Percentiles rank a stretch among this genome's conserved stretches.
These are phyloP conservation scores for Vitis vinifera DNA, from an alignment of 164 flowering plant species.

Conservation along the genomic window ASM3070453v1 NC_081822.1:10909001-10909500, in stretches of 20 bases:
- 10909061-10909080: not conserved
- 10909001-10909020: not conserved
- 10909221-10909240: not conserved
- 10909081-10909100: not conserved
- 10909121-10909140: not conserved
- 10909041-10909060: not conserved
- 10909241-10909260: not conserved
- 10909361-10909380: too few species aligned
- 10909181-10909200: not conserved
- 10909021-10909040: too few species aligned
- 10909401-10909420: not conserved
- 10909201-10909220: not conserved
- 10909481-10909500: not conserved
- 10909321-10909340: not conserved
- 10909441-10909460: not conserved
- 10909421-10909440: not conserved
- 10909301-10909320: conserved; percentile 6
- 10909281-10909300: not conserved
- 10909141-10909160: not conserved
- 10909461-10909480: conserved; percentile 2
- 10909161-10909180: not conserved
- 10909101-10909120: not conserved
- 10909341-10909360: too few species aligned
- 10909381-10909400: too few species aligned
- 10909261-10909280: not conserved